phyloP scores from a whole-genome alignment of 257 asterid genomes.

The Catharanthus roseus region DNA sequence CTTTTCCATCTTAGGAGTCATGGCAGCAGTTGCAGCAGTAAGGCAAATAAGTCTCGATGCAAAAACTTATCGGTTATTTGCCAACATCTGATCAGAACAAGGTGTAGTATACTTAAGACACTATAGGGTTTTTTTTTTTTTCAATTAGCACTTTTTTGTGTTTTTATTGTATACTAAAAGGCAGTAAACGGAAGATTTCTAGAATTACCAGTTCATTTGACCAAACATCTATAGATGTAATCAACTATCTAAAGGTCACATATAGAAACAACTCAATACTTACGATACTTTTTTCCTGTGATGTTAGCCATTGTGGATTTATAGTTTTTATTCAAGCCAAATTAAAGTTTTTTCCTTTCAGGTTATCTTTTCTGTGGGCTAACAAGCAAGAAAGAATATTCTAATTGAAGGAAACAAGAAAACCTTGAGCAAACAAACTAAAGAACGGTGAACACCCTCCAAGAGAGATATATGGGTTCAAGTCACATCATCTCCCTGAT shows the following conservation, averaged over 20 bases:
- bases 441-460: too few species aligned
- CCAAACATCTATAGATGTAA: not conserved
- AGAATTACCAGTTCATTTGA: not conserved
- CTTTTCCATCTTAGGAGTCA: slow-evolving; percentile 50
- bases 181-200: not conserved
- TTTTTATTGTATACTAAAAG: not conserved
- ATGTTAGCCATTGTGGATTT: too few species aligned
- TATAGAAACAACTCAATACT: not conserved
- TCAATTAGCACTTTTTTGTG: not conserved
- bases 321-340: not conserved
- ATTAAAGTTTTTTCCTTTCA: not conserved
- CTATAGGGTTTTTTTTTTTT: not conserved
- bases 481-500: too few species aligned
- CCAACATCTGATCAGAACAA: slow-evolving; percentile 37
- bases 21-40: slow-evolving; percentile 81
- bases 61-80: slow-evolving; percentile 53
- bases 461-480: too few species aligned
- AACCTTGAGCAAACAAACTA: not conserved
- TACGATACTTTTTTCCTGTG: too few species aligned
- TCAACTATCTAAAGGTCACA: not conserved
- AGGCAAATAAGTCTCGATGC: slow-evolving; percentile 88
- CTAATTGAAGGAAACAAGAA: not conserved
- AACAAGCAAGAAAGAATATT: not conserved
- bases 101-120: not conserved
- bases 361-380: not conserved